Conservation (phyloP, 1,139 yeast species). For the Sugiyamaella pinicola region DNA sequence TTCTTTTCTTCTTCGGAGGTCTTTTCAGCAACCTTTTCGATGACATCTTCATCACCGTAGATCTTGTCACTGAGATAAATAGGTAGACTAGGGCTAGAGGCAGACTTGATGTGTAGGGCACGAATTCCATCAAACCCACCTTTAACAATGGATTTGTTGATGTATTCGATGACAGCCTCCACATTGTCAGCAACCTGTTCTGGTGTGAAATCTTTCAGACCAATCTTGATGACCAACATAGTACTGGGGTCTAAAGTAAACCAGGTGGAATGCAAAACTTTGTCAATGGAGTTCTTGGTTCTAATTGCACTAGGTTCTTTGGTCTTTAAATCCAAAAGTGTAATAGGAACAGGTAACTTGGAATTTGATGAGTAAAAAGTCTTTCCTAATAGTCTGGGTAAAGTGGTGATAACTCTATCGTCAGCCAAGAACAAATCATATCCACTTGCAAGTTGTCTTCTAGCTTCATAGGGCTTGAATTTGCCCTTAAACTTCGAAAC, state of each 20-base stretch:
- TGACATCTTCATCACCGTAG: conserved; percentile 50
- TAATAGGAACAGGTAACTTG: conserved; percentile 73
- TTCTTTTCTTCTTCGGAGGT: conserved; percentile 37
- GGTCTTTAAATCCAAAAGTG: conserved; percentile 25
- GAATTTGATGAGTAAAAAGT: conserved; percentile 59
- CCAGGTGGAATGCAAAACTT: conserved; percentile 59
- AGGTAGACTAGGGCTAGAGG: conserved; percentile 80
- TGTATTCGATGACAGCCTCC: conserved; percentile 54
- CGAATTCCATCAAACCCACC: conserved; percentile 52
- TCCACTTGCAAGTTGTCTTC: conserved; percentile 43
- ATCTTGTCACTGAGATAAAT: conserved; percentile 68
- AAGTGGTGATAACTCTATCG: conserved; percentile 73
- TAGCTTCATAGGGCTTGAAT: conserved; percentile 49
- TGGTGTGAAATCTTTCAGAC: conserved; percentile 50
- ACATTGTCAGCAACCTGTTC: conserved; percentile 55
- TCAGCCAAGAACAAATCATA: conserved; percentile 78
- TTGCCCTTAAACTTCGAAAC: conserved; percentile 48
- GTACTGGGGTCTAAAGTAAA: conserved; percentile 77
- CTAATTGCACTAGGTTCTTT: conserved; percentile 44
- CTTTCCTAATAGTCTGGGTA: conserved; percentile 85
- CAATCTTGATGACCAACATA: conserved; percentile 66
- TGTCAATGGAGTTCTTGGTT: conserved; percentile 61
- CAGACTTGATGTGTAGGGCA: conserved; percentile 67
- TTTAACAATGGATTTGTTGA: conserved; percentile 46
- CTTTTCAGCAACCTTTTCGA: conserved; percentile 34